These are phyloP conservation scores for Globisporangium spiculum DNA, from an alignment of 352 stramenopile species.

Conservation along the genomic window DNA sequence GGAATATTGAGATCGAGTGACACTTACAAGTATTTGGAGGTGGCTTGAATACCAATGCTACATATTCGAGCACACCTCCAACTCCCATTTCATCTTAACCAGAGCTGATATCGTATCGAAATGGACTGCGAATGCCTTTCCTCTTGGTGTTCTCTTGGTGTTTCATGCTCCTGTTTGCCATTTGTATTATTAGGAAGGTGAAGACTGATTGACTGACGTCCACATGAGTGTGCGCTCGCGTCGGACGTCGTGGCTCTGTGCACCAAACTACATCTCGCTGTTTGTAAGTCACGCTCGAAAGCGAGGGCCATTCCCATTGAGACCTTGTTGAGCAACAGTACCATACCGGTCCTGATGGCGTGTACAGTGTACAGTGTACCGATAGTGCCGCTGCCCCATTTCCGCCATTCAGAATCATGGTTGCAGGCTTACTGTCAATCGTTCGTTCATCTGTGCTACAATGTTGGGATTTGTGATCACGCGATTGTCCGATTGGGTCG, in stretches of 20 bases:
- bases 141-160: too few species aligned
- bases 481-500: not conserved
- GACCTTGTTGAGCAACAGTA: not conserved
- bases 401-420: not conserved
- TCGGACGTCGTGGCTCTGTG: not conserved
- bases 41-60: too few species aligned
- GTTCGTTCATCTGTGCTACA: not conserved
- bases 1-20: too few species aligned
- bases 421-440: not conserved
- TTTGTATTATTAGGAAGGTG: too few species aligned
- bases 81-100: too few species aligned
- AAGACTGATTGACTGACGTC: not conserved
- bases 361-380: not conserved
- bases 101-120: too few species aligned
- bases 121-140: too few species aligned
- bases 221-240: not conserved
- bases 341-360: not conserved
- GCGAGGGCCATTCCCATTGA: not conserved
- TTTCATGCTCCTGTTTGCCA: too few species aligned
- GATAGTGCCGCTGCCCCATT: not conserved
- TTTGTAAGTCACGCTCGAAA: not conserved
- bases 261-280: not conserved
- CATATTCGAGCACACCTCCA: too few species aligned
- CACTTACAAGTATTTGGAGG: too few species aligned
- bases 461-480: not conserved